A percentile compares a stretch with the other conserved stretches of the same genome.
Evolutionary conservation across 805 yeast species (phyloP).

Genomic region (Cyberlindnera meyerae): DNA sequence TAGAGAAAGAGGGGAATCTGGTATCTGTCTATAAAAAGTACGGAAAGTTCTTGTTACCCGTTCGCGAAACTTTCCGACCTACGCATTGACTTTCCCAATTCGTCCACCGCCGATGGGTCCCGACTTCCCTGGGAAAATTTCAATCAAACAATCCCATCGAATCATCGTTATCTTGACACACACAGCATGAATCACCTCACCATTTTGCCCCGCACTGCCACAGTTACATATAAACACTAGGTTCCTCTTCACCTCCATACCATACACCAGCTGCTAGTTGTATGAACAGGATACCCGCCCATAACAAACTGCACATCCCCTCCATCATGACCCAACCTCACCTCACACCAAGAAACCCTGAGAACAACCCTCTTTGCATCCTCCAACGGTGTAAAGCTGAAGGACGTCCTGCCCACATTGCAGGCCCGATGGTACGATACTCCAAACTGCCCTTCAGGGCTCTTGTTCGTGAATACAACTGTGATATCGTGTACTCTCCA

Average conservation of each 20-base stretch:
- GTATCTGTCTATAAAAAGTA: too few species aligned
- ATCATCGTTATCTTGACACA: too few species aligned
- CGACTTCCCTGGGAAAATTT: too few species aligned
- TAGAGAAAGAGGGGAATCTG: too few species aligned
- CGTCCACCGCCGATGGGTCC: too few species aligned
- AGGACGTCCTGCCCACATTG: slow-evolving; percentile 54
- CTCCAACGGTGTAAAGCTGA: slow-evolving; percentile 42
- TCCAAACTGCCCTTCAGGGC: slow-evolving; percentile 90
- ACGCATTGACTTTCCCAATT: too few species aligned
- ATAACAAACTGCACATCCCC: not conserved
- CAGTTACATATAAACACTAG: too few species aligned
- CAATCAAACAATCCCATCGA: too few species aligned
- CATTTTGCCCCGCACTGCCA: too few species aligned
- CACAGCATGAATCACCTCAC: too few species aligned
- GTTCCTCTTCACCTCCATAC: not conserved
- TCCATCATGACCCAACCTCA: slow-evolving; percentile 7
- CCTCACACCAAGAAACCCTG: slow-evolving; percentile 31
- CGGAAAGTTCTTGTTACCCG: too few species aligned
- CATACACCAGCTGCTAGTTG: not conserved
- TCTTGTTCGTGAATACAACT: slow-evolving; percentile 62
- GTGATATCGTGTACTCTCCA: slow-evolving; percentile 88
- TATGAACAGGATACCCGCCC: slow-evolving; percentile 3
- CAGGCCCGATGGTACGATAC: slow-evolving; percentile 97
- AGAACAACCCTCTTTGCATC: slow-evolving; percentile 50
- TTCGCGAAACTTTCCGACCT: too few species aligned